Conservation (phyloP, 1,139 yeast genomes). For the Taphrina communis region DNA sequence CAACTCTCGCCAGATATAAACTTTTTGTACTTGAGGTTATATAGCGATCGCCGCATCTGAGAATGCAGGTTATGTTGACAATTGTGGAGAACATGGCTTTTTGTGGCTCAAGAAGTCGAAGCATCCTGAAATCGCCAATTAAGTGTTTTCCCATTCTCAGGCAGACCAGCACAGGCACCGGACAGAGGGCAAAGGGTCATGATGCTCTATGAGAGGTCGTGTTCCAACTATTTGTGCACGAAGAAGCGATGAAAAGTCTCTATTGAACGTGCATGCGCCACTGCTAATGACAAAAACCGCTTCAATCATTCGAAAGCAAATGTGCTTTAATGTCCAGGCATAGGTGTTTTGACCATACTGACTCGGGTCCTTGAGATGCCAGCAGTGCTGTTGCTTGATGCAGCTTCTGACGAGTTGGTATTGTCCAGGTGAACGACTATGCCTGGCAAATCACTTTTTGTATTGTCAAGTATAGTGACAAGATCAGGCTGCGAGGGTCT, state of each 20-base stretch:
- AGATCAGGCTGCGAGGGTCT: background rate
- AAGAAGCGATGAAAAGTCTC: background rate
- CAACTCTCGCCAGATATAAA: too few species aligned
- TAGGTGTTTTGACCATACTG: conserved; percentile 13
- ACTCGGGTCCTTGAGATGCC: conserved; percentile 9
- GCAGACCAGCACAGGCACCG: background rate
- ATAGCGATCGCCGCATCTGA: too few species aligned
- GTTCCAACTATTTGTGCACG: too few species aligned
- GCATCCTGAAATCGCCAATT: background rate
- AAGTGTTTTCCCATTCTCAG: too few species aligned
- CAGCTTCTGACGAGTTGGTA: background rate
- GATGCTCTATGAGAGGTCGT: too few species aligned
- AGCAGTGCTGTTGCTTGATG: background rate
- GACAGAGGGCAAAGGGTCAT: background rate
- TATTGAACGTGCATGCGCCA: background rate
- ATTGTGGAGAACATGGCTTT: conserved; percentile 6
- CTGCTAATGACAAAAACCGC: background rate
- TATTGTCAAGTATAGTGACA: conserved; percentile 1
- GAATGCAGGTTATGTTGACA: background rate
- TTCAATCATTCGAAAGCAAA: background rate
- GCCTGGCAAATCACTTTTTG: background rate
- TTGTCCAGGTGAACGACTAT: conserved; percentile 20
- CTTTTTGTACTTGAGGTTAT: too few species aligned
- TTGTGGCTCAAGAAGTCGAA: background rate
- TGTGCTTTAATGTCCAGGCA: conserved; percentile 13